Evolutionary conservation across 192 early-diverging fungal species (phyloP), one percentile per base, ranked within the genome.

Genomic region (Coemansia sp.): DNA sequence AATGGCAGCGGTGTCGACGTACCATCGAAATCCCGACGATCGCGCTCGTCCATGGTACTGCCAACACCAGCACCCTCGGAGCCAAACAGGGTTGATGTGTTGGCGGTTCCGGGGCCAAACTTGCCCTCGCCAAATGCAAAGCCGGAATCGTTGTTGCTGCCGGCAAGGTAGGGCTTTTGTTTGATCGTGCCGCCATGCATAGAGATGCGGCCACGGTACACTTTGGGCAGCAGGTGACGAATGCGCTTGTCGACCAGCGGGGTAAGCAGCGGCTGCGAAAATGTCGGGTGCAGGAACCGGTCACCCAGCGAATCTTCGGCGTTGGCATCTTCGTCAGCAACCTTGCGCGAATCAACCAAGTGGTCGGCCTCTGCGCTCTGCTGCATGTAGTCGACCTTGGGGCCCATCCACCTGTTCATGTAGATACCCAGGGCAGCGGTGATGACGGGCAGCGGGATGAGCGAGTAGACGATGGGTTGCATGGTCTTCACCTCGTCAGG

Each of bases 241-340:
- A 85, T 79, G 19, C 65, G 76, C 43, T 83, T 79, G 46, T 84
- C 82, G 23, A 89, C 82, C 69, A 87, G 76, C 13, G 86, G 85
- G 19, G 85, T 79, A 10, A 82, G 70, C 39, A 85, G 62, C 28
- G 80, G 71, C 37, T 84, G 60, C 34, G 63, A 76, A 34, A 85
- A 78, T 2, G 78, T 82, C 3, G 86, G 87, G 46, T 87, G 83
- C 52, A 83, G 77, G 70, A 85, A 89, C 20, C 79, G 78, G 53
- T 74, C 70, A 24, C 72, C 69, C 50, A 86, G 46, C 4, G 72
- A 62, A 42, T 64, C 72, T 15, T 64, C 56, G 20, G 45, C 40
- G n/a, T 41, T 42, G 25, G 27, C 35, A 23, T 58, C 60, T 32
- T 52, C 45, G 3, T 52, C 46, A 9, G 24, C 42, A 0, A 37